Conservation (phyloP, 2,329 filamentous ascomycete genomes). For the Laburnicola sp. region DNA sequence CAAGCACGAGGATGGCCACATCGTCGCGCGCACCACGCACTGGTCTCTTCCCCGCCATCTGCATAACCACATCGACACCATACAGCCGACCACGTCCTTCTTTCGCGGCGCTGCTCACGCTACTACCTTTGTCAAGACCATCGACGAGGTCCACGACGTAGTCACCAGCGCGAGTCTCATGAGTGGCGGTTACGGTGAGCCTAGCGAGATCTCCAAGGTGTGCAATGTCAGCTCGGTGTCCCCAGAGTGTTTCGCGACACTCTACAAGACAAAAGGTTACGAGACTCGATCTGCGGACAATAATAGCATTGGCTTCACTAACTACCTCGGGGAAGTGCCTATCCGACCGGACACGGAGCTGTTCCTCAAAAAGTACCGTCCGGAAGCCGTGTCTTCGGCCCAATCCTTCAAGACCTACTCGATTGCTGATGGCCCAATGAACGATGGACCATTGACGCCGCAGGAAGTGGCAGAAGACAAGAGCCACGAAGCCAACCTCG, state of each 20-base stretch:
- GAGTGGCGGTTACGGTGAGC: constrained; percentile 25
- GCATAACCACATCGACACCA: constrained; percentile 61
- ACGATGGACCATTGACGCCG: constrained; percentile 47
- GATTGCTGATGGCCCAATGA: constrained; percentile 60
- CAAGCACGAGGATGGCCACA: constrained; percentile 57
- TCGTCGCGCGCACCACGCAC: constrained; percentile 56
- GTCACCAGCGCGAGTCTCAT: constrained; percentile 14
- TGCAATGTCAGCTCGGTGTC: constrained; percentile 59
- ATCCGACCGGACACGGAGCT: constrained; percentile 59
- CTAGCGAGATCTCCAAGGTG: constrained; percentile 40
- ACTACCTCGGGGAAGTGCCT: constrained; percentile 55
- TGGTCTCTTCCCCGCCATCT: constrained; percentile 63
- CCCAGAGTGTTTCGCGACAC: constrained; percentile 56
- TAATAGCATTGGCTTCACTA: constrained; percentile 54
- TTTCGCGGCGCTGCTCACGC: constrained; percentile 37
- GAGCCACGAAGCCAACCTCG: constrained; percentile 64
- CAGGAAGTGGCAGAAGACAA: constrained; percentile 33
- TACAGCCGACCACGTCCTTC: constrained; percentile 64
- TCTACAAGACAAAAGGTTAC: constrained; percentile 61
- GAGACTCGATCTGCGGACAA: constrained; percentile 48
- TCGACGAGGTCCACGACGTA: background rate
- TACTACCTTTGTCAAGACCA: constrained; percentile 30
- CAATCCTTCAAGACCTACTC: constrained; percentile 61
- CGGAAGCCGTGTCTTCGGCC: constrained; percentile 51
- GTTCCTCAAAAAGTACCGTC: constrained; percentile 60